These are phyloP conservation scores for Agroathelia rolfsii DNA, from an alignment of 1,284 basidiomycete species.

Conservation along the genomic window DNA sequence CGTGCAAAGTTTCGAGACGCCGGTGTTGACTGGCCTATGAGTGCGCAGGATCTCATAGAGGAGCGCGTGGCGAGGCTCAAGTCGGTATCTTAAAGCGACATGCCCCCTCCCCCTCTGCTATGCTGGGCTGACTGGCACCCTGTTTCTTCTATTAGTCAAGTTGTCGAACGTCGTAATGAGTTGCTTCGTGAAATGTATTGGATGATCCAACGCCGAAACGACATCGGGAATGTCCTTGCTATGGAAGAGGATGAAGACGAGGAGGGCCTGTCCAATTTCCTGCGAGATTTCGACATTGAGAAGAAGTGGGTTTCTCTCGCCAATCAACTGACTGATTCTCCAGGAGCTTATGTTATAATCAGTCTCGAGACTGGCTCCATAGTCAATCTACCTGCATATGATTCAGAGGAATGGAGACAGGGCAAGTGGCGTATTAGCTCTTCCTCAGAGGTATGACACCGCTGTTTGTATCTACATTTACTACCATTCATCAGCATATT, in stretches of 20 bases:
- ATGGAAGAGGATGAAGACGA: constrained; percentile 31
- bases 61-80: constrained; percentile 30
- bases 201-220: constrained; percentile 44
- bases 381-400: constrained; percentile 15
- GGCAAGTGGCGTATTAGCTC: constrained; percentile 13
- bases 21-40: too few relatives aligned
- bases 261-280: constrained; percentile 35
- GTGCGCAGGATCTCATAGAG: constrained; percentile 22
- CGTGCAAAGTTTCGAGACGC: too few relatives aligned
- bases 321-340: constrained; percentile 8
- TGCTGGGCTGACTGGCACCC: background rate
- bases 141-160: background rate
- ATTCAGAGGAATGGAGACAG: background rate
- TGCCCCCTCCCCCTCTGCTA: constrained; percentile 1
- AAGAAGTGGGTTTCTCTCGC: constrained; percentile 30
- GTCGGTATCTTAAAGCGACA: constrained; percentile 19
- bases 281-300: constrained; percentile 42
- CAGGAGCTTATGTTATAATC: too few relatives aligned
- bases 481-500: constrained; percentile 6
- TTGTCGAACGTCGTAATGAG: constrained; percentile 43
- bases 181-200: constrained; percentile 59
- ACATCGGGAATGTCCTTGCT: constrained; percentile 28
- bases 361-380: constrained; percentile 31
- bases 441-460: constrained; percentile 18
- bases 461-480: constrained; percentile 15